Percentiles rank a stretch among this genome's conserved stretches.
phyloP scores from a whole-genome alignment of 2,329 filamentous ascomycete genomes.

The Colletotrichum musicola region DNA sequence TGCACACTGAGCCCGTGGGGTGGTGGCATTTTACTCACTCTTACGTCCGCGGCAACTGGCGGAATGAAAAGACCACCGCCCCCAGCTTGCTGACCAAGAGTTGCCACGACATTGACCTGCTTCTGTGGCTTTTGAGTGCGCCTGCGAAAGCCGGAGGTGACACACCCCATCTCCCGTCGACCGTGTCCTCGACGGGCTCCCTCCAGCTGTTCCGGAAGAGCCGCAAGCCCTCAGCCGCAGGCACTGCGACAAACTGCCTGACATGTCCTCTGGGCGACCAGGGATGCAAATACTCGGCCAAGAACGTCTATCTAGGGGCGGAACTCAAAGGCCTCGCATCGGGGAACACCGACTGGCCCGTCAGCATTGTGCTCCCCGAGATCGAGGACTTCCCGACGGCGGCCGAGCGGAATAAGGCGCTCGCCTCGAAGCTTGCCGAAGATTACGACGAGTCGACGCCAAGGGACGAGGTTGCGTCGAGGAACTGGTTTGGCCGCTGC shows the following conservation, averaged over 20 bases:
- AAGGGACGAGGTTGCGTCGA: conserved; percentile 59
- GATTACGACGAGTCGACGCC: conserved; percentile 67
- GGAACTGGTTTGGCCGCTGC: conserved; percentile 91
- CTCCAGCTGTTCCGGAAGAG: conserved; percentile 82
- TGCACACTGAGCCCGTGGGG: conserved; percentile 94
- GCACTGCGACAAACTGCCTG: conserved; percentile 86
- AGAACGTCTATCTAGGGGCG: conserved; percentile 82
- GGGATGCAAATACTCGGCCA: conserved; percentile 87
- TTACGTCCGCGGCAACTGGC: conserved; percentile 95
- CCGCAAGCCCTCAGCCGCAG: conserved; percentile 82
- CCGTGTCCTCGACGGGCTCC: conserved; percentile 80
- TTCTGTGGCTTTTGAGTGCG: conserved; percentile 91
- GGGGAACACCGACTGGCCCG: conserved; percentile 82
- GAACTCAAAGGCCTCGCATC: conserved; percentile 70
- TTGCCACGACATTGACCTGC: conserved; percentile 94
- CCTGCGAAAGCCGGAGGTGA: conserved; percentile 64
- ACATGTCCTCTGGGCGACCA: conserved; percentile 78
- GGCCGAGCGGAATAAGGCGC: conserved; percentile 53
- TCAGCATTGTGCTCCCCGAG: conserved; percentile 90
- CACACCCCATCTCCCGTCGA: conserved; percentile 78
- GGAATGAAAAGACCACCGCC: conserved; percentile 80
- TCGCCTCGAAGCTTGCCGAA: conserved; percentile 60
- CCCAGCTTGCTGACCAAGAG: conserved; percentile 93
- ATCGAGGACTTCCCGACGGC: conserved; percentile 79
- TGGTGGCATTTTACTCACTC: conserved; percentile 97